These are phyloP conservation scores for Plasmodium relictum DNA, from an alignment of 169 alveolate species.

Conservation along the genomic window DNA sequence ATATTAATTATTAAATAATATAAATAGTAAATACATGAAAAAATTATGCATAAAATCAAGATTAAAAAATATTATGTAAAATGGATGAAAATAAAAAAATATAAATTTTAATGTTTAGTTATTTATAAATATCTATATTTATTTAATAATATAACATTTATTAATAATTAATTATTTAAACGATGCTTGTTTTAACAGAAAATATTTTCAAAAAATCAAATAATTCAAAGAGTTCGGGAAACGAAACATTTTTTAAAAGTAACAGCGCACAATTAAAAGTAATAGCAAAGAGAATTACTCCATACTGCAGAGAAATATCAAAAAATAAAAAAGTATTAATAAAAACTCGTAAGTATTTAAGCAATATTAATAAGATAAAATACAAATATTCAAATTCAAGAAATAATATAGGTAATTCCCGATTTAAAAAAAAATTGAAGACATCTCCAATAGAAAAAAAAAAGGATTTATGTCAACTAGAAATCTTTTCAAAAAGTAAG, in stretches of 20 bases:
- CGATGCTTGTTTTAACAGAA: constrained; percentile 75
- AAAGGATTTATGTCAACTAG: constrained; percentile 25
- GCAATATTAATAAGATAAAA: constrained; percentile 24
- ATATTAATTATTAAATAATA: not conserved
- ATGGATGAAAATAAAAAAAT: constrained; percentile 13
- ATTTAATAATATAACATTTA: not conserved
- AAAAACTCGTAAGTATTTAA: constrained; percentile 69
- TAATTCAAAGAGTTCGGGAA: constrained; percentile 21
- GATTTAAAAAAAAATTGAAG: constrained; percentile 3
- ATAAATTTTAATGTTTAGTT: constrained; percentile 22
- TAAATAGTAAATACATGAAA: not conserved
- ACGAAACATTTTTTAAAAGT: constrained; percentile 38
- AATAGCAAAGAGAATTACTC: constrained; percentile 70
- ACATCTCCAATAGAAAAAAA: constrained; percentile 23
- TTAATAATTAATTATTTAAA: constrained; percentile 29
- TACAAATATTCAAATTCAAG: constrained; percentile 41
- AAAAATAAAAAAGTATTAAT: constrained; percentile 31
- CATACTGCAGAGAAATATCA: constrained; percentile 60
- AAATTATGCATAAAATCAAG: not conserved
- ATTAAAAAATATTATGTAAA: constrained; percentile 6
- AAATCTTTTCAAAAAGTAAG: constrained; percentile 31
- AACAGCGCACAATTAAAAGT: constrained; percentile 56
- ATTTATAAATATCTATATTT: constrained; percentile 6
- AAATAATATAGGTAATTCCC: constrained; percentile 24
- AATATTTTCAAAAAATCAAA: constrained; percentile 41